phyloP scores from a whole-genome alignment of 805 yeast species.

The Sugiyamaella floridensis region DNA sequence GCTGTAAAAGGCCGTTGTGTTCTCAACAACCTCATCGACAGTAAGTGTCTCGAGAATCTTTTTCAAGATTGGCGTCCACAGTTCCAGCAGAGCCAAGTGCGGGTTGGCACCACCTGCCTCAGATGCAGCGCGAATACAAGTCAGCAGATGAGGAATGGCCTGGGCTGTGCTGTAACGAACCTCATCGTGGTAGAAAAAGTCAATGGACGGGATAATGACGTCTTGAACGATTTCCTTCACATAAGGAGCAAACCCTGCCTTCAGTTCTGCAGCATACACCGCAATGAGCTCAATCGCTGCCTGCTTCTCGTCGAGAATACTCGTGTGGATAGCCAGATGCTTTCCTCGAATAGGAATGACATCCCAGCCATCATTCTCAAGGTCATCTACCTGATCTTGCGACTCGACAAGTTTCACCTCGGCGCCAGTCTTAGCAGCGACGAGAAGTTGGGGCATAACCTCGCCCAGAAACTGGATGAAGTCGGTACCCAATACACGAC shows the following conservation, averaged over 20 bases:
- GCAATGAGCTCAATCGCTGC: conserved; percentile 83
- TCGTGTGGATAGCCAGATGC: conserved; percentile 90
- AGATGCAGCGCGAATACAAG: conserved; percentile 50
- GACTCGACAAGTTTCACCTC: conserved; percentile 82
- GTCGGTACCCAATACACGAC: conserved; percentile 76
- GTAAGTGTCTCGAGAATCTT: conserved; percentile 62
- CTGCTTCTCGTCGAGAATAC: conserved; percentile 89
- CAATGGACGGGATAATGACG: conserved; percentile 80
- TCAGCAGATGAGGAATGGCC: conserved; percentile 68
- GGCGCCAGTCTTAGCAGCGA: conserved; percentile 82
- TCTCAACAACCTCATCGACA: conserved; percentile 77
- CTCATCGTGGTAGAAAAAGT: conserved; percentile 87
- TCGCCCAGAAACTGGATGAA: conserved; percentile 76
- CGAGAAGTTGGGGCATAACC: conserved; percentile 83
- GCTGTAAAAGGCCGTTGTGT: conserved; percentile 69
- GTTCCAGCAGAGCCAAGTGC: conserved; percentile 47
- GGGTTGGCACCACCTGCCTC: conserved; percentile 39
- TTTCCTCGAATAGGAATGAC: conserved; percentile 86
- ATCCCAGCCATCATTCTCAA: conserved; percentile 90
- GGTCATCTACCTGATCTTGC: conserved; percentile 78
- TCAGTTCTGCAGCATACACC: conserved; percentile 77
- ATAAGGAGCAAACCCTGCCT: conserved; percentile 75
- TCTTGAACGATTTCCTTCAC: conserved; percentile 71
- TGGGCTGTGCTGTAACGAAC: conserved; percentile 89
- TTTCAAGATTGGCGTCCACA: conserved; percentile 66